Percentiles rank a stretch among this genome's conserved stretches.
phyloP scores from a whole-genome alignment of 2,329 filamentous ascomycete species.

The Colletotrichum liaoningense region DNA sequence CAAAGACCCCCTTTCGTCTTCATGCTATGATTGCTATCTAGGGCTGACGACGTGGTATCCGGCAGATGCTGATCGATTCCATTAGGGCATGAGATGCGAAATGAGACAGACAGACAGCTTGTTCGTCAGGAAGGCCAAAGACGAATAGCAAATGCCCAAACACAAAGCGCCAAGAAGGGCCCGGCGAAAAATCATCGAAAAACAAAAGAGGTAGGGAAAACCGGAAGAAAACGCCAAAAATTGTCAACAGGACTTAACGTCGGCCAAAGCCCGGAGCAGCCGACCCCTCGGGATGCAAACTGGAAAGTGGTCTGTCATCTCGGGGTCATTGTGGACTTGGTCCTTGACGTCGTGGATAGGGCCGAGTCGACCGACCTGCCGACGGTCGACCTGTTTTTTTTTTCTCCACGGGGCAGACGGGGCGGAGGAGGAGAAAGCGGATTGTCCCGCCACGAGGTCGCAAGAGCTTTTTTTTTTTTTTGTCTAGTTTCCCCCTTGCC shows the following conservation, averaged over 20 bases:
- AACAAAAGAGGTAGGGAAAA: background rate
- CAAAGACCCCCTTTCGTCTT: background rate
- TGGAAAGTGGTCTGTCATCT: constrained; percentile 24
- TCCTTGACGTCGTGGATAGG: constrained; percentile 18
- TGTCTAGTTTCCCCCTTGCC: background rate
- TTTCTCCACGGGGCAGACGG: constrained; percentile 22
- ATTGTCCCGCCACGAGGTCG: background rate
- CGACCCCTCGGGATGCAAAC: constrained; percentile 20
- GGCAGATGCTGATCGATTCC: background rate
- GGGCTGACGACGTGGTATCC: background rate
- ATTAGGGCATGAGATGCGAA: background rate
- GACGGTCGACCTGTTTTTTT: constrained; percentile 6
- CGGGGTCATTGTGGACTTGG: constrained; percentile 33
- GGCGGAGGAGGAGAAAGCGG: constrained; percentile 7
- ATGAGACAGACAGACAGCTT: background rate
- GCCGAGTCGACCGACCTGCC: constrained; percentile 12
- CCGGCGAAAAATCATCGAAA: background rate
- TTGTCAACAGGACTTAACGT: constrained; percentile 7
- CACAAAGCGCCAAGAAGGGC: background rate
- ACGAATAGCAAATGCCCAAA: background rate
- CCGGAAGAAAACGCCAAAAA: background rate
- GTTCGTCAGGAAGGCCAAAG: background rate
- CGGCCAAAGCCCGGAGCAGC: constrained; percentile 29
- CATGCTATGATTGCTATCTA: background rate
- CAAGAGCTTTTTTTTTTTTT: background rate